Base-by-base conservation (phyloP, 352 stramenopile genomes). In the Thraustotheca clavata region DNA sequence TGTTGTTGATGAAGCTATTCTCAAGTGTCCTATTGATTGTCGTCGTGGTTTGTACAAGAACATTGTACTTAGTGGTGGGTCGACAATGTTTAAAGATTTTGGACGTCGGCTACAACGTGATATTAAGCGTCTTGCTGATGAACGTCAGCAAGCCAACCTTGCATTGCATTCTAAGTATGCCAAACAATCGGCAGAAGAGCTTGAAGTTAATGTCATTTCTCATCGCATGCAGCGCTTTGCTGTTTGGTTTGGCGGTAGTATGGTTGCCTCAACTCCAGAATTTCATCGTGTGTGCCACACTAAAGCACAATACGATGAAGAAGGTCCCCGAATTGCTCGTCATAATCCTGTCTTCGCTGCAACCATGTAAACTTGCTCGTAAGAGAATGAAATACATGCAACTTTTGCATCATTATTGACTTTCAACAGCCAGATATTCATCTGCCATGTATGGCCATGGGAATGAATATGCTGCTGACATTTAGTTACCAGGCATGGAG, bases 11-110 rank as follows among this genome's bases (percentile, higher is more conserved):
- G 77, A 98, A 65, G 84, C 87, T 4, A 98, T 98, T 62, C 76
- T 97, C 57, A 95, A 96, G 69, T 98, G 91, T 59, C 94, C 94
- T 8, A 98, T 98, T 72, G 94, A 98, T 73, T 96, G 88, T 40
- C 80, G 94, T 0, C 79, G 93, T 38, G 87, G 86, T 18, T 71
- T 98, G 27, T 98, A 98, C 84, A 97, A 96, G 73, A 98, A 98
- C 76, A 97, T 98, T 71, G 92, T 98, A 57, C 75, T 98, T 8
- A 96, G 84, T 32, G 94, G 94, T 59, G 94, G 94, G 46, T 95
- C 83, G 60, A 98, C 94, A n/a, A 97, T 98, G 88, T 98, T 98
- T 71, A 98, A 97, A 70, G 89, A 97, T 72, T 98, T 98, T 77
- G 91, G 90, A 29, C 80, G 88, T 34, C 83, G 94, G 40, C 80